Percentiles rank a stretch among this genome's conserved stretches.
These are phyloP conservation scores for Kalmanozyma brasiliensis DNA, from an alignment of 1,284 basidiomycete genomes.

Conservation along the genomic window DNA sequence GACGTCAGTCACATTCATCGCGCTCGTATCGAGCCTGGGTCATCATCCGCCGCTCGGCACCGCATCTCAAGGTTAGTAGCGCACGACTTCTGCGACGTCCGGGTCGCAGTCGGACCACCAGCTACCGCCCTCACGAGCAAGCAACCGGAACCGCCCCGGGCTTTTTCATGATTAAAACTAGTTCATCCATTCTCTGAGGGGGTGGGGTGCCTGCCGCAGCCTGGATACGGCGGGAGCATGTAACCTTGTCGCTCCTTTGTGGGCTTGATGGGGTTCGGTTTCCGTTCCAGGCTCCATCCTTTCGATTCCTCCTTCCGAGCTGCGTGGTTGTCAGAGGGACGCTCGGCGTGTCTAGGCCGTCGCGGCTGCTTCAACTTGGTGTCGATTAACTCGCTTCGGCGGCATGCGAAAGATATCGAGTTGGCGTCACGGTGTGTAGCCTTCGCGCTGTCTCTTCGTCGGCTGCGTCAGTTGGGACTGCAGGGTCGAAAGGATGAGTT, in stretches of 20 bases:
- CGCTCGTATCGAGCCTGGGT: no score
- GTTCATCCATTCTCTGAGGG: slow-evolving; percentile 60
- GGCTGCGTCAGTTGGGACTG: slow-evolving; percentile 9
- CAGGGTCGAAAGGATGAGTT: slow-evolving; percentile 25
- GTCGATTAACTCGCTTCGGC: slow-evolving; percentile 51
- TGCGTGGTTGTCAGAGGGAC: slow-evolving; percentile 19
- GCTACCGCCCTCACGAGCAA: neutral
- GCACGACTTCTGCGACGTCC: neutral
- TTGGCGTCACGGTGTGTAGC: slow-evolving; percentile 37
- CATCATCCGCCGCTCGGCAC: no score
- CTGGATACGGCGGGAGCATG: slow-evolving; percentile 15
- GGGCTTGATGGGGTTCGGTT: slow-evolving; percentile 6
- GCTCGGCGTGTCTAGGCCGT: slow-evolving; percentile 44
- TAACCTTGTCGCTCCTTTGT: slow-evolving; percentile 2
- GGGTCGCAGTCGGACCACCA: neutral
- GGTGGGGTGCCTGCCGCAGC: slow-evolving; percentile 45
- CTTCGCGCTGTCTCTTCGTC: slow-evolving; percentile 33
- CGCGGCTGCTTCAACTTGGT: slow-evolving; percentile 8
- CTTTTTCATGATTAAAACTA: slow-evolving; percentile 54
- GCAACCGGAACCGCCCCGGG: neutral
- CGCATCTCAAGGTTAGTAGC: slow-evolving; percentile 21
- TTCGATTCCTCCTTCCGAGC: slow-evolving; percentile 17
- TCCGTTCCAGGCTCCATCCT: slow-evolving; percentile 27
- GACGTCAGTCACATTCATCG: no score
- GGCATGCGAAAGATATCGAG: slow-evolving; percentile 48